These are phyloP conservation scores for Datura wrightii DNA, from an alignment of 257 asterid species.

Conservation along the genomic window DNA sequence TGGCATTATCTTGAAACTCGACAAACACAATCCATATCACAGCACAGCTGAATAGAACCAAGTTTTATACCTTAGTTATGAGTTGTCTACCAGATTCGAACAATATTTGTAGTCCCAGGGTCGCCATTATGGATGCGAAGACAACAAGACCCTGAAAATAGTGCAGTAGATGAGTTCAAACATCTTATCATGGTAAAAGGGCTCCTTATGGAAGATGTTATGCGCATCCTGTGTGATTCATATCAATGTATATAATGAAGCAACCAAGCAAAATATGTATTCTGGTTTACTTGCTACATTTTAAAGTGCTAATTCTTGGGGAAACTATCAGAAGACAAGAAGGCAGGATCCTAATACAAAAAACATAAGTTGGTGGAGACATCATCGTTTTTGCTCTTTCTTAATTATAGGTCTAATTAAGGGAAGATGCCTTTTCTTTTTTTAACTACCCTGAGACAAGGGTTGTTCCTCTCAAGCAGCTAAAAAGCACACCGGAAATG, in stretches of 20 bases:
- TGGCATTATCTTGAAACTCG: not conserved
- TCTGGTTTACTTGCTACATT: too few relatives aligned
- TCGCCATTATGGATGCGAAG: constrained; percentile 95
- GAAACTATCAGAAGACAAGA: too few relatives aligned
- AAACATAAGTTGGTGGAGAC: too few relatives aligned
- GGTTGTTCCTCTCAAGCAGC: too few relatives aligned
- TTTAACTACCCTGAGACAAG: too few relatives aligned
- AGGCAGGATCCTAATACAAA: too few relatives aligned
- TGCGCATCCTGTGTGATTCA: not conserved
- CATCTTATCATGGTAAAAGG: not conserved
- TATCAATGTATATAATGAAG: not conserved
- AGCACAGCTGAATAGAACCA: not conserved
- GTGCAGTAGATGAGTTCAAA: constrained; percentile 1
- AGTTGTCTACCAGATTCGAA: constrained; percentile 81
- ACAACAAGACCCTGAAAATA: constrained; percentile 82
- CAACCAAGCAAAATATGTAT: not conserved
- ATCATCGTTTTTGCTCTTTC: too few relatives aligned
- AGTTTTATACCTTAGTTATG: constrained; percentile 60
- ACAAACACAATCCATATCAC: not conserved
- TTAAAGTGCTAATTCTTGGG: too few relatives aligned
- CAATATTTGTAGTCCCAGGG: constrained; percentile 85
- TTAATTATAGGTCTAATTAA: too few relatives aligned
- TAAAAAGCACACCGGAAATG: too few relatives aligned
- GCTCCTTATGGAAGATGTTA: too few relatives aligned
- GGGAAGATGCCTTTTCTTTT: too few relatives aligned